Percentiles rank a stretch among this genome's conserved stretches.
These are phyloP conservation scores for Bidens hawaiensis DNA, from an alignment of 140 eudicot species.

Conservation along the genomic window DNA sequence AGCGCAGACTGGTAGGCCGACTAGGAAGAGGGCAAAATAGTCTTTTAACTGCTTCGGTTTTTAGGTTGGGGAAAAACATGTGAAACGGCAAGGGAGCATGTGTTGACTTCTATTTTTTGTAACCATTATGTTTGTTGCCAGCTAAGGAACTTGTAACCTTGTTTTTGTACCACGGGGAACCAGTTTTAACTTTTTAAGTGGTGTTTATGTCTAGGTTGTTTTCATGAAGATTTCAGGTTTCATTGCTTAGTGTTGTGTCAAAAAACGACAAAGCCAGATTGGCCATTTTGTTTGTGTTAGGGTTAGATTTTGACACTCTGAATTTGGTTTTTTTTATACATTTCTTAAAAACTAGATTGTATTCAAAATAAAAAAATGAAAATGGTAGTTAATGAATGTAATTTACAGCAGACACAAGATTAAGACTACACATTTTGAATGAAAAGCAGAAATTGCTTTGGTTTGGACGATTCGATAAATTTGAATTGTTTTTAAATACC, in stretches of 20 bases:
- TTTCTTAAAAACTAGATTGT: background rate
- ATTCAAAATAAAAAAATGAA: no score
- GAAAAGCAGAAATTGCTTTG: no score
- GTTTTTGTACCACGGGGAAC: background rate
- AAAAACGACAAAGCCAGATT: background rate
- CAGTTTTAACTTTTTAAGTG: background rate
- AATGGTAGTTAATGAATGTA: no score
- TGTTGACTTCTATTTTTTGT: slow-evolving; percentile 4
- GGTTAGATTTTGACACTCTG: background rate
- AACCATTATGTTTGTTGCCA: slow-evolving; percentile 13
- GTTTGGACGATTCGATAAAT: no score
- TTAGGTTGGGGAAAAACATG: slow-evolving; percentile 4
- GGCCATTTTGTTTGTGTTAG: no score
- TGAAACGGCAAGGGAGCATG: background rate
- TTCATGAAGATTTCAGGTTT: no score
- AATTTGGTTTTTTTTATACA: background rate
- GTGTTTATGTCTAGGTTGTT: no score
- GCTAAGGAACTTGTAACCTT: slow-evolving; percentile 10
- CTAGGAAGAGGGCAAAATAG: slow-evolving; percentile 44
- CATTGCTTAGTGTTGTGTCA: background rate
- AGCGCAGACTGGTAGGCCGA: slow-evolving; percentile 33
- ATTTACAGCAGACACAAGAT: background rate
- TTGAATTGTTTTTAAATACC: no score
- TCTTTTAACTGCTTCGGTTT: slow-evolving; percentile 1
- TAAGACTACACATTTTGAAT: no score